Evolutionary conservation across 768 basidiomycete species (phyloP).

Genomic region (Exsudoporus frostii): DNA sequence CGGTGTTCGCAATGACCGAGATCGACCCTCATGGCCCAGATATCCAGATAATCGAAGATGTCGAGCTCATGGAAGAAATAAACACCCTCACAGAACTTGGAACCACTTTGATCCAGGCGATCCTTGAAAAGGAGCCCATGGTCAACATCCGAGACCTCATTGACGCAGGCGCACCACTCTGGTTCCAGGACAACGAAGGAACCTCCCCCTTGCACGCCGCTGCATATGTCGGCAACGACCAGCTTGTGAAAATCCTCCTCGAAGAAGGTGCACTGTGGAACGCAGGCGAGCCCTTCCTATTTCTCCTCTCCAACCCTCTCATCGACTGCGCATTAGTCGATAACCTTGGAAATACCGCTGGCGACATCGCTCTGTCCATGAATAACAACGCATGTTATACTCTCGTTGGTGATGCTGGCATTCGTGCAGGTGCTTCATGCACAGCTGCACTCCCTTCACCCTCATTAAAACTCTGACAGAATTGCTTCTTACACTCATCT

Average conservation of each 20-base stretch:
- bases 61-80: conserved; percentile 35
- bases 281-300: conserved; percentile 50
- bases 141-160: conserved; percentile 49
- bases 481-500: conserved; percentile 63
- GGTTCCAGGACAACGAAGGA: conserved; percentile 88
- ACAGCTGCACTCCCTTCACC: conserved; percentile 1
- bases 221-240: conserved; percentile 63
- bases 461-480: conserved; percentile 41
- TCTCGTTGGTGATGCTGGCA: conserved; percentile 85
- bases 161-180: conserved; percentile 71
- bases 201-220: conserved; percentile 87
- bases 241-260: conserved; percentile 65
- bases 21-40: background rate
- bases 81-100: conserved; percentile 54
- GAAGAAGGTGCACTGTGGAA: conserved; percentile 92
- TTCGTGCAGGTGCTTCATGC: conserved; percentile 69
- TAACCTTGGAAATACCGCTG: conserved; percentile 76
- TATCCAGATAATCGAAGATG: conserved; percentile 20
- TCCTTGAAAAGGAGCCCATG: conserved; percentile 47
- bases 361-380: conserved; percentile 84
- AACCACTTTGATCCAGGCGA: conserved; percentile 53
- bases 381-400: conserved; percentile 75
- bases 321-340: conserved; percentile 52
- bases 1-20: conserved; percentile 14
- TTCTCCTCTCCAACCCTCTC: background rate